Percentiles rank a stretch among this genome's conserved stretches.
These are phyloP conservation scores for Zygosaccharomyces pseudorouxii DNA, from an alignment of 805 yeast species.

Conservation along the genomic window DNA sequence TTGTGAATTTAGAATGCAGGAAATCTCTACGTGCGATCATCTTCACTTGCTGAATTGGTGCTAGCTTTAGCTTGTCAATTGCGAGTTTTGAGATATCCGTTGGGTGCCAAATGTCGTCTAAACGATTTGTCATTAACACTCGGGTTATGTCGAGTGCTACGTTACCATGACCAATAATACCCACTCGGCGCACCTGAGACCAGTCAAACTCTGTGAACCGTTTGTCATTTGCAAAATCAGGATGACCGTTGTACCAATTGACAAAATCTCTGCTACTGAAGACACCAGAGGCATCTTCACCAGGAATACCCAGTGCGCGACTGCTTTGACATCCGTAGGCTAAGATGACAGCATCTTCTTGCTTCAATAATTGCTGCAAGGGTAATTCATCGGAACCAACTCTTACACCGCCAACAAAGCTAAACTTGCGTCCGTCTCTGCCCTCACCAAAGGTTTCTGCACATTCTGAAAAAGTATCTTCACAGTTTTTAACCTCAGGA, in stretches of 20 bases:
- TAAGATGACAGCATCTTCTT: conserved; percentile 69
- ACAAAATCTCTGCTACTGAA: conserved; percentile 81
- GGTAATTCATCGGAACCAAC: conserved; percentile 57
- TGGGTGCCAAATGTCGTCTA: conserved; percentile 48
- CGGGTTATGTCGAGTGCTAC: conserved; percentile 92
- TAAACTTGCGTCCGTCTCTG: conserved; percentile 38
- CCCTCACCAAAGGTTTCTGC: conserved; percentile 24
- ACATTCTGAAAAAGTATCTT: conserved; percentile 58
- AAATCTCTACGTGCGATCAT: conserved; percentile 86
- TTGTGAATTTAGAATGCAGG: conserved; percentile 82
- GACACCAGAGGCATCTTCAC: conserved; percentile 58
- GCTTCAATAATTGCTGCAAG: conserved; percentile 44
- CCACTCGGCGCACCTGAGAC: conserved; percentile 55
- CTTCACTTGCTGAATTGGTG: conserved; percentile 58
- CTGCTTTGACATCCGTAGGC: conserved; percentile 79
- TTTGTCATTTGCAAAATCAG: conserved; percentile 40
- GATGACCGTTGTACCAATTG: conserved; percentile 95
- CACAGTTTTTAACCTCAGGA: conserved; percentile 88
- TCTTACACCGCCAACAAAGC: conserved; percentile 66
- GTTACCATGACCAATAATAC: conserved; percentile 93
- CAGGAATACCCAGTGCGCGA: conserved; percentile 49
- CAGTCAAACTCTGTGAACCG: conserved; percentile 52
- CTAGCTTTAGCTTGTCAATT: conserved; percentile 43
- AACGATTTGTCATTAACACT: conserved; percentile 51
- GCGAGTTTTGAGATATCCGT: conserved; percentile 76